Evolutionary conservation across 305 asterid genomes (phyloP).

Genomic region (Fraxinus paxiana): DNA sequence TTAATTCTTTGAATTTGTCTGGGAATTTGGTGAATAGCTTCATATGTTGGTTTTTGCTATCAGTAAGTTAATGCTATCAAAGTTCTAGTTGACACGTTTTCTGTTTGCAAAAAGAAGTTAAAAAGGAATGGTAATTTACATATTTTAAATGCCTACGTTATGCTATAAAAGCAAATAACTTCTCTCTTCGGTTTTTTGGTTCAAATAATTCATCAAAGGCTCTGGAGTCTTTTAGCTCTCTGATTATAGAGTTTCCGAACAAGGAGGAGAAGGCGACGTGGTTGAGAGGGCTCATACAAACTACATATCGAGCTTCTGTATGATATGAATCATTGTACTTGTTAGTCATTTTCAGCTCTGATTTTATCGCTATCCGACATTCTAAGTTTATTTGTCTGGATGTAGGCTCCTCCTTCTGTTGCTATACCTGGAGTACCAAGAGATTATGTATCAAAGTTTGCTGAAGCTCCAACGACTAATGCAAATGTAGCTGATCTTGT

Average conservation of each 20-base stretch:
- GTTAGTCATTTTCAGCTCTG: slow-evolving; percentile 19
- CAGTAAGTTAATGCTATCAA: slow-evolving; percentile 1
- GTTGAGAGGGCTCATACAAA: slow-evolving; percentile 78
- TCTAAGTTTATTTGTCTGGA: slow-evolving; percentile 25
- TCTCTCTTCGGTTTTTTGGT: slow-evolving; percentile 12
- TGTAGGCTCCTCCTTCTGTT: slow-evolving; percentile 81
- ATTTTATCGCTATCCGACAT: slow-evolving; percentile 19
- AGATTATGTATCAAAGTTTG: slow-evolving; percentile 44
- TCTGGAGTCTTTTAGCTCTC: slow-evolving; percentile 82
- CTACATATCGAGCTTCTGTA: slow-evolving; percentile 97
- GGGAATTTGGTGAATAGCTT: slow-evolving; percentile 8
- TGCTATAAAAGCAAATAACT: slow-evolving; percentile 15
- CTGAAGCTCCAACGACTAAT: slow-evolving; percentile 39
- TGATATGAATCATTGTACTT: slow-evolving; percentile 36
- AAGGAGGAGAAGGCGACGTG: slow-evolving; percentile 77
- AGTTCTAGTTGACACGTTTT: not conserved
- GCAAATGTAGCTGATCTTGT: slow-evolving; percentile 77
- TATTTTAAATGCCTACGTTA: slow-evolving; percentile 9
- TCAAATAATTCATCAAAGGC: slow-evolving; percentile 45
- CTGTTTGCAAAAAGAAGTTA: not conserved
- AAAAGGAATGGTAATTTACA: not conserved
- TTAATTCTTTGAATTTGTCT: slow-evolving; percentile 3
- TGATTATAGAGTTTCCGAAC: slow-evolving; percentile 67
- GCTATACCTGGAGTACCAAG: slow-evolving; percentile 64
- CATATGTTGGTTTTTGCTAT: slow-evolving; percentile 19